Evolutionary conservation across 441 rosid genomes (phyloP).

Genomic region (Eugenia klotzschiana): DNA sequence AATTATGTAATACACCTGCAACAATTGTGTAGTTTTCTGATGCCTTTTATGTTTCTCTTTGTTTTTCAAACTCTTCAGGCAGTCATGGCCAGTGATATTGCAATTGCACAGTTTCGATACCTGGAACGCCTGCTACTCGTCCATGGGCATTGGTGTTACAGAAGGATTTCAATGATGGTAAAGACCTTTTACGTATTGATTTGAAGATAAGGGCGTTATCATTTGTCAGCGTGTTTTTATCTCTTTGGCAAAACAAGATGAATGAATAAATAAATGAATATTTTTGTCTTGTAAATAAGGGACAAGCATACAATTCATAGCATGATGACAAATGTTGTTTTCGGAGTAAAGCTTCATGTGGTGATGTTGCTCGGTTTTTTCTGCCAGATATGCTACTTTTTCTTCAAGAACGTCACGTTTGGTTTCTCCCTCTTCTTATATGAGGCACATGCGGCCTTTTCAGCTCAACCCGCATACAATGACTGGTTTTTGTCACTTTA

Average conservation of each 20-base stretch:
- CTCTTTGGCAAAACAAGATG: not conserved
- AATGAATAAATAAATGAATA: not conserved
- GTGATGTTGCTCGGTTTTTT: not conserved
- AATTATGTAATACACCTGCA: not conserved
- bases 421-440: slow-evolving; percentile 5
- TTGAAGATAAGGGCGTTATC: not conserved
- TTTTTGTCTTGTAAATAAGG: not conserved
- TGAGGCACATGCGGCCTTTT: not conserved
- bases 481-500: slow-evolving; percentile 2
- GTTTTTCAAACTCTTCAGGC: not conserved
- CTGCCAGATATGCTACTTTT: slow-evolving; percentile 3
- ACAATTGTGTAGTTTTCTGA: not conserved
- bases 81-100: slow-evolving; percentile 7
- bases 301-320: not conserved
- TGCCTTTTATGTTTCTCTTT: not conserved
- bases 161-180: slow-evolving; percentile 3
- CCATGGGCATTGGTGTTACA: slow-evolving; percentile 5
- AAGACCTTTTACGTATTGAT: not conserved
- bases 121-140: slow-evolving; percentile 1
- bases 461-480: slow-evolving; percentile 1
- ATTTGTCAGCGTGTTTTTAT: not conserved
- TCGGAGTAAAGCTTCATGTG: not conserved
- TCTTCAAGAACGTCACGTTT: slow-evolving; percentile 1
- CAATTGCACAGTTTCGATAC: slow-evolving; percentile 1
- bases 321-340: not conserved